These are phyloP conservation scores for Serendipita sp. DNA, from an alignment of 768 basidiomycete genomes.

Conservation along the genomic window DNA sequence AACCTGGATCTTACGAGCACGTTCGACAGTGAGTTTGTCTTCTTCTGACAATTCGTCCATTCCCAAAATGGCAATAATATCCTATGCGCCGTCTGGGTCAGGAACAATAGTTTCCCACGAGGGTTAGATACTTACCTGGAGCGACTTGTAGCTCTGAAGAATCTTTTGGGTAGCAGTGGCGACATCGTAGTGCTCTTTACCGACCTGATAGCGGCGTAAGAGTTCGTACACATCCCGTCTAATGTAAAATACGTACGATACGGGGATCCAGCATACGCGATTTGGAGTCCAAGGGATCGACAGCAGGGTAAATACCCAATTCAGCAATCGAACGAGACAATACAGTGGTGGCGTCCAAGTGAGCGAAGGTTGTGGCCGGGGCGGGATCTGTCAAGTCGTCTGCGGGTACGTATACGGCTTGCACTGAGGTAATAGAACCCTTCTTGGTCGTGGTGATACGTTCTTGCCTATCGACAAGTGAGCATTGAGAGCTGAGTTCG, in stretches of 20 bases:
- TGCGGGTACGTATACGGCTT: constrained; percentile 99
- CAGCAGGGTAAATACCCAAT: constrained; percentile 98
- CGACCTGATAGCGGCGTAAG: constrained; percentile 33
- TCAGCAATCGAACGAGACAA: constrained; percentile 98
- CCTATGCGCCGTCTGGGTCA: constrained; percentile 24
- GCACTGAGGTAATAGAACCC: constrained; percentile 99
- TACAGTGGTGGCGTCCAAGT: constrained; percentile 99
- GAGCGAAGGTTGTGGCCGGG: constrained; percentile 98
- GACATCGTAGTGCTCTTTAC: constrained; percentile 86
- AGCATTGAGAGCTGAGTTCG: not conserved
- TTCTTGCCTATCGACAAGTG: constrained; percentile 59
- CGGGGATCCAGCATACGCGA: constrained; percentile 99
- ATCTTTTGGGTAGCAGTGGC: constrained; percentile 97
- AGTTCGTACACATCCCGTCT: not conserved
- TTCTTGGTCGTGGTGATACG: constrained; percentile 99
- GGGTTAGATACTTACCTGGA: constrained; percentile 32
- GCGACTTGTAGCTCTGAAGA: constrained; percentile 89
- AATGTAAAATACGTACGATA: constrained; percentile 47
- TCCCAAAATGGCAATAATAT: constrained; percentile 99
- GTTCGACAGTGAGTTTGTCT: constrained; percentile 88
- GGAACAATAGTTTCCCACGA: not conserved
- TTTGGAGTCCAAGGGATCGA: constrained; percentile 98
- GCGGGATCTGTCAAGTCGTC: constrained; percentile 99
- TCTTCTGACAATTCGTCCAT: constrained; percentile 99
- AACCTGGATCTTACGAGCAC: constrained; percentile 40